phyloP scores from a whole-genome alignment of 1,284 basidiomycete species.

The Chalciporus sp. region DNA sequence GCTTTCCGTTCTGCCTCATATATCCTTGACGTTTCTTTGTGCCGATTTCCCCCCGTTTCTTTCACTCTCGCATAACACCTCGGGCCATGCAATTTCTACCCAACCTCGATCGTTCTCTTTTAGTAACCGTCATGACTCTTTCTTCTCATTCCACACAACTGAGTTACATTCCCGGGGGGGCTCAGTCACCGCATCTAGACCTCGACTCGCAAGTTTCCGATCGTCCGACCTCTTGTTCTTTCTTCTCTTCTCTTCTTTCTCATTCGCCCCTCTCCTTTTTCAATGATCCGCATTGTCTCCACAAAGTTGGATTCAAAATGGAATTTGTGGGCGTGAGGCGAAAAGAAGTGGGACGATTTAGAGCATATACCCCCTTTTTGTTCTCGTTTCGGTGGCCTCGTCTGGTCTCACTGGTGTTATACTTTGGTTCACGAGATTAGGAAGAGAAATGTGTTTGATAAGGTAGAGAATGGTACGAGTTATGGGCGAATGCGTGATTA shows the following conservation, averaged over 20 bases:
- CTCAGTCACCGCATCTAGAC: slow-evolving; percentile 26
- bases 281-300: slow-evolving; percentile 12
- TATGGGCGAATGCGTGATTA: slow-evolving; percentile 12
- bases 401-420: no score
- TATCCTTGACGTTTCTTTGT: slow-evolving; percentile 39
- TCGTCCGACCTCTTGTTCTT: slow-evolving; percentile 16
- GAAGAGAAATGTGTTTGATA: slow-evolving; percentile 23
- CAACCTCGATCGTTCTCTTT: slow-evolving; percentile 22
- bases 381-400: background rate
- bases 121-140: slow-evolving; percentile 23
- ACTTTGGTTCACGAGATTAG: background rate
- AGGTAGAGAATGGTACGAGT: slow-evolving; percentile 11
- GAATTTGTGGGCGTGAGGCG: slow-evolving; percentile 13
- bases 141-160: slow-evolving; percentile 16
- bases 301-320: slow-evolving; percentile 17
- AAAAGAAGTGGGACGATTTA: slow-evolving; percentile 18
- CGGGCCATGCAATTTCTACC: slow-evolving; percentile 30
- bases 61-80: slow-evolving; percentile 24
- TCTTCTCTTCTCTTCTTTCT: slow-evolving; percentile 23
- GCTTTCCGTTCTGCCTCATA: slow-evolving; percentile 36
- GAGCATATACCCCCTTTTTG: slow-evolving; percentile 17
- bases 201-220: slow-evolving; percentile 12
- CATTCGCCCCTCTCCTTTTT: background rate
- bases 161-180: slow-evolving; percentile 30
- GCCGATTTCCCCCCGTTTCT: slow-evolving; percentile 8